Base-by-base conservation (phyloP, 83 land plant species). In the Picea mariana region DNA sequence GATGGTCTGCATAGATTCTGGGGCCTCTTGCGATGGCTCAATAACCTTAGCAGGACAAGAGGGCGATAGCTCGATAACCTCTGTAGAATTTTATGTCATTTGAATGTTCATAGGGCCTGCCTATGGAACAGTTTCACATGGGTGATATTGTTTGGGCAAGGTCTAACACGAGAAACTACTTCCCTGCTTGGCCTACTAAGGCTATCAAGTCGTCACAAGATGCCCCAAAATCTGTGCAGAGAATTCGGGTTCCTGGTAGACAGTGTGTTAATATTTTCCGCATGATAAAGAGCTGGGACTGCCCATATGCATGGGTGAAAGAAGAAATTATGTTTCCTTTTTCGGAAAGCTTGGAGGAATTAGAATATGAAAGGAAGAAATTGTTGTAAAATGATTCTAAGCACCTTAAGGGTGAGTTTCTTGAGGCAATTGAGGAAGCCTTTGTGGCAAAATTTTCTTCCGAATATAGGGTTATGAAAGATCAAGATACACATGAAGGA, bases 381-480 rank as follows among this genome's bases (percentile, higher is more conserved):
- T 62, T 62, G 6, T 17, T 17, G 18, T 21, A 20, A 62, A 17
- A n/a, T 4, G 5, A 0, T 62, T 16, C 64, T 78, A 87, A 82
- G 68, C 86, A 87, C 84, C 83, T 84, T 77, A 87, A 81, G 4
- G 80, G 81, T 76, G 93, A 90, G 61, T 94, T 94, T 77, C 81
- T 65, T 58, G 52, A 77, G 83, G 96, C 96, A 0, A 82, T 91
- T 20, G 91, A 89, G 78, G 96, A 91, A 85, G 94, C 96, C 21
- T 63, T 84, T 59, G 63, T 90, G 63, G 88, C 86, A 23, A 92
- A 90, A 55, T 77, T 84, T 66, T 94, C 91, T 52, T 83, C 62
- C 75, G 61, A 84, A 4, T 85, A 83, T 3, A 61, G 63, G 15
- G 63, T 42, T 42, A 42, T 42, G 47, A 0, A 42, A 42, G 7